Conservation (phyloP, 148 eudicot genomes). For the Gaultheria prostrata region DNA sequence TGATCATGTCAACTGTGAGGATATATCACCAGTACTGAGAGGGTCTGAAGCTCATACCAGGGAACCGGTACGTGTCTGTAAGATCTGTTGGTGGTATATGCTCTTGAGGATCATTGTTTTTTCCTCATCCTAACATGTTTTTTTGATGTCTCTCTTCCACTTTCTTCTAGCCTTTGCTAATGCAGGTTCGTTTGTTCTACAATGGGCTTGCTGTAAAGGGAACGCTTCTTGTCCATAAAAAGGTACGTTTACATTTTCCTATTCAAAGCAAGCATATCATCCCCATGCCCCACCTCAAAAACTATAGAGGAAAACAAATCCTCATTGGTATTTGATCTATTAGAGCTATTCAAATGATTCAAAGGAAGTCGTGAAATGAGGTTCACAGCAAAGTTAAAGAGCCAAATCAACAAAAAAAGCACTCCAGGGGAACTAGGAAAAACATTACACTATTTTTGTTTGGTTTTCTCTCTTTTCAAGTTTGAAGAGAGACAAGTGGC, state of each 20-base stretch:
- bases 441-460: no score
- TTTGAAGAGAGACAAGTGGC: no score
- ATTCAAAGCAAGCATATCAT: not conserved
- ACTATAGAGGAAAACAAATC: not conserved
- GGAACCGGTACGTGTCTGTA: slow-evolving; percentile 45
- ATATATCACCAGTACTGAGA: slow-evolving; percentile 17
- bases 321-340: not conserved
- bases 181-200: slow-evolving; percentile 76
- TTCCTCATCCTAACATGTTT: slow-evolving; percentile 6
- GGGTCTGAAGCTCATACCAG: slow-evolving; percentile 18
- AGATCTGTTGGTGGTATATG: not conserved
- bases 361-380: not conserved
- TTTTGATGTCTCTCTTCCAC: slow-evolving; percentile 14
- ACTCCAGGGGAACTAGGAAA: no score
- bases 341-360: not conserved
- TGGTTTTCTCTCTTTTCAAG: no score
- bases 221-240: slow-evolving; percentile 76
- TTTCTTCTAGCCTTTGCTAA: slow-evolving; percentile 67
- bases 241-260: slow-evolving; percentile 33
- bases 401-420: not conserved
- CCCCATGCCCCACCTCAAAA: not conserved
- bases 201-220: slow-evolving; percentile 84
- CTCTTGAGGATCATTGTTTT: slow-evolving; percentile 5
- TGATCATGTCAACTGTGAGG: slow-evolving; percentile 20
- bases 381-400: not conserved